Evolutionary conservation across 768 basidiomycete genomes (phyloP), one percentile per base, ranked within the genome.

Genomic region (Tulasnella sp.): DNA sequence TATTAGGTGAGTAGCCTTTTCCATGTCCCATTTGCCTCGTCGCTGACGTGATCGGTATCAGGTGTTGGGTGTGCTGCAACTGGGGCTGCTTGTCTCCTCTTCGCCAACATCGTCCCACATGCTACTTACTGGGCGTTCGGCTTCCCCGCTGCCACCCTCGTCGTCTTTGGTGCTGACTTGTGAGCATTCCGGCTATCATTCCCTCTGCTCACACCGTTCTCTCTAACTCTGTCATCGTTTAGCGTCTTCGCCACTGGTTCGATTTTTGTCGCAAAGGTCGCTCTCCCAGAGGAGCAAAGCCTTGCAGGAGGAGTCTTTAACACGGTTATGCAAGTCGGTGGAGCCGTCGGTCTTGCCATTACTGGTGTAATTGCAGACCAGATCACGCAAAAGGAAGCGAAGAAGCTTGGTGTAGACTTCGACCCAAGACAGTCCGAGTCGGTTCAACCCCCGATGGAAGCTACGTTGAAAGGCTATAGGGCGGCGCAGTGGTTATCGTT

Each of bases 111-210:
- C 81, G 81, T 89, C 36, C 88, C 92, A 0, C 80, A 84, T 0
- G 86, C 86, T 9, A 85, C 90, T 1, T 95, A 91, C 82, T 95
- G 94, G 94, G 92, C 91, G 1, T 92, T 88, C 79, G 91, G 90
- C 7, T 95, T 95, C 84, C 92, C 93, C 0, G 89, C 91, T 0
- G 88, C 92, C 0, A 85, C 90, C 56, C 79, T 92, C 71, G 85
- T 89, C 31, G 93, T 94, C 19, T 88, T 93, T 72, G 94, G 94
- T 27, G 93, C 90, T 0, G 94, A 95, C 82, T 93, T 95, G 81
- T 81, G 73, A 48, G 81, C 78, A 34, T n/a, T 39, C 21, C 5
- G 21, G 4, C 34, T 21, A 16, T 21, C 34, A 8, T 79, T 79
- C 9, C 18, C 38, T 42, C 31, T 38, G 36, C 58, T 36, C 2